Evolutionary conservation across 768 basidiomycete genomes (phyloP), one percentile per base, ranked within the genome.

Genomic region (Clavulina sp.): DNA sequence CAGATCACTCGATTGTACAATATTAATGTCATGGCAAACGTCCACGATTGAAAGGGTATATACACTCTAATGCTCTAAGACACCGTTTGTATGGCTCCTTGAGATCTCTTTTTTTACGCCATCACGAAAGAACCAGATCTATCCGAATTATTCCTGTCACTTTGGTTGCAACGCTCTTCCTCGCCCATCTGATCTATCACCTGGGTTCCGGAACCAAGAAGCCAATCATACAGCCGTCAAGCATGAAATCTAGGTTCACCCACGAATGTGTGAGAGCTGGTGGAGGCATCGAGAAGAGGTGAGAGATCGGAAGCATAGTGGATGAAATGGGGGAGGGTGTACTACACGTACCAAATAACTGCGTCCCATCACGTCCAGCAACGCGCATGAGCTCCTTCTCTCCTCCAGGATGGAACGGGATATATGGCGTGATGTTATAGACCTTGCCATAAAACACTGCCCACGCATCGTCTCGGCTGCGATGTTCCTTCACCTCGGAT

Each of bases 171-270:
- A n/a, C n/a, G n/a, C n/a, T n/a, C n/a, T n/a, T n/a, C n/a, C n/a
- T n/a, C n/a, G n/a, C n/a, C n/a, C n/a, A n/a, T n/a, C n/a, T n/a
- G n/a, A n/a, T n/a, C n/a, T n/a, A n/a, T n/a, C n/a, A n/a, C n/a
- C n/a, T n/a, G n/a, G n/a, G 21, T 31, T 88, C 85, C 1, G 81
- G 64, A 9, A 91, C 78, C 36, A 99, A 68, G 60, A 95, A 85
- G 16, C 93, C 93, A 33, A 99, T 83, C 43, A 95, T 69, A 64
- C 88, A 96, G 31, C 78, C 73, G 61, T 96, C 92, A 21, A 99
- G 70, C 87, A 97, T 95, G 59, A 81, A 81, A 48, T 99, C 93
- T n/a, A 74, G 77, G 58, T 88, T 96, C 30, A 99, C 91, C 93
- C 93, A 99, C 3, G 81, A 85, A 64, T 99, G 93, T 0, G 92